A percentile compares a stretch with the other conserved stretches of the same genome.
Evolutionary conservation across 164 flowering plant species (phyloP).

Genomic region (Dillenia suffruticosa): DNA sequence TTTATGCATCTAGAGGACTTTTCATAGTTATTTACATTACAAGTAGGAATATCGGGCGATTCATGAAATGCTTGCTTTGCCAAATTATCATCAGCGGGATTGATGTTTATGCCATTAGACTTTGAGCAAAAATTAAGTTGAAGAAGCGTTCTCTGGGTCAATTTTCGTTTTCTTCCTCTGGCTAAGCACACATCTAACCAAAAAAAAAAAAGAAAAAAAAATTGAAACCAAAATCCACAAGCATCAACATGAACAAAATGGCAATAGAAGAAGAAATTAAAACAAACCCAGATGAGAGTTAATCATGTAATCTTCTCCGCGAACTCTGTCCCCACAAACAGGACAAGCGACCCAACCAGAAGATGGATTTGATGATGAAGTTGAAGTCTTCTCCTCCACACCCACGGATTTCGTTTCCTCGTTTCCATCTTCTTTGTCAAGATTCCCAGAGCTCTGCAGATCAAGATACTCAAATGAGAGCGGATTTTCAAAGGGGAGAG

Average conservation of each 20-base stretch:
- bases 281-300: slow-evolving; percentile 80
- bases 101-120: slow-evolving; percentile 19
- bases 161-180: slow-evolving; percentile 67
- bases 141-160: slow-evolving; percentile 76
- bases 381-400: not conserved
- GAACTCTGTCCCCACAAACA: slow-evolving; percentile 50
- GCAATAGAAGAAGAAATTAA: not conserved
- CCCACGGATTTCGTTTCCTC: slow-evolving; percentile 9
- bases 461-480: not conserved
- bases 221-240: not conserved
- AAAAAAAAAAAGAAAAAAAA: not conserved
- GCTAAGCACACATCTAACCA: slow-evolving; percentile 61
- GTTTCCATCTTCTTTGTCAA: not conserved
- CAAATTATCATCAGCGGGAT: slow-evolving; percentile 5
- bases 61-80: not conserved
- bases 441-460: slow-evolving; percentile 13
- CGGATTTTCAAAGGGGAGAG: not conserved
- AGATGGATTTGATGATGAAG: no score
- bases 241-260: not conserved
- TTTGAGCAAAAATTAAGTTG: slow-evolving; percentile 50
- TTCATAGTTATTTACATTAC: slow-evolving; percentile 16
- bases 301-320: slow-evolving; percentile 32
- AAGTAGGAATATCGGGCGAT: slow-evolving; percentile 2
- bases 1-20: slow-evolving; percentile 3
- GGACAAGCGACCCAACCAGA: slow-evolving; percentile 63